Conservation (phyloP, 495 filamentous ascomycete genomes). For the Xylaria acuta region DNA sequence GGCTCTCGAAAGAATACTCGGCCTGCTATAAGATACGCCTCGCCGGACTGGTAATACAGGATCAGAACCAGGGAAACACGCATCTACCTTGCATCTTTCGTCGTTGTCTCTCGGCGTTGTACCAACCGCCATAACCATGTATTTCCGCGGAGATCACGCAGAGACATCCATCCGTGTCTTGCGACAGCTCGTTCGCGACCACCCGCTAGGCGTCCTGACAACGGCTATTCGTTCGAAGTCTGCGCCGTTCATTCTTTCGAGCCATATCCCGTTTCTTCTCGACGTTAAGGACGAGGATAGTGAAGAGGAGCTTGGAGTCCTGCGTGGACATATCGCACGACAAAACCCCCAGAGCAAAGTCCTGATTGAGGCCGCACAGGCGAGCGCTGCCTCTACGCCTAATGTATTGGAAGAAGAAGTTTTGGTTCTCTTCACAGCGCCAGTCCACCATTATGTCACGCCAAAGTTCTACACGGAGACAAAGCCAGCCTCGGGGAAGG, state of each 20-base stretch:
- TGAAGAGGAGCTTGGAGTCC: conserved; percentile 39
- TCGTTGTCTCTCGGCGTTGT: not conserved
- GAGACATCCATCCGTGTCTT: conserved; percentile 50
- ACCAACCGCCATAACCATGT: conserved; percentile 44
- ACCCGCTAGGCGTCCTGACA: conserved; percentile 62
- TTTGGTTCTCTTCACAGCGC: conserved; percentile 60
- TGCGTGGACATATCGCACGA: conserved; percentile 64
- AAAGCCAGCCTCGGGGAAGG: conserved; percentile 61
- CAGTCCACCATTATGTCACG: conserved; percentile 62
- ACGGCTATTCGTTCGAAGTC: conserved; percentile 56
- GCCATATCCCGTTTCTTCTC: conserved; percentile 64
- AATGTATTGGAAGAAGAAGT: conserved; percentile 49
- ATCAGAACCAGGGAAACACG: not conserved
- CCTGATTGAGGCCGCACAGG: conserved; percentile 52
- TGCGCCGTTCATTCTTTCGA: conserved; percentile 57
- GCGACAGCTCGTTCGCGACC: conserved; percentile 55
- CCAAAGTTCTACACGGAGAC: conserved; percentile 66
- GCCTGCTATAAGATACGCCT: conserved; percentile 7
- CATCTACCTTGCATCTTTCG: not conserved
- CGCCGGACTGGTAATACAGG: not conserved
- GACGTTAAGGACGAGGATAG: conserved; percentile 48
- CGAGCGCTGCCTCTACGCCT: conserved; percentile 16
- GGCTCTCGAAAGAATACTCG: not conserved
- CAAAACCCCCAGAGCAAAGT: conserved; percentile 63
- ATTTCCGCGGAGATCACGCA: conserved; percentile 56